phyloP scores from a whole-genome alignment of 805 yeast genomes.

The Tetrapisispora phaffii region DNA sequence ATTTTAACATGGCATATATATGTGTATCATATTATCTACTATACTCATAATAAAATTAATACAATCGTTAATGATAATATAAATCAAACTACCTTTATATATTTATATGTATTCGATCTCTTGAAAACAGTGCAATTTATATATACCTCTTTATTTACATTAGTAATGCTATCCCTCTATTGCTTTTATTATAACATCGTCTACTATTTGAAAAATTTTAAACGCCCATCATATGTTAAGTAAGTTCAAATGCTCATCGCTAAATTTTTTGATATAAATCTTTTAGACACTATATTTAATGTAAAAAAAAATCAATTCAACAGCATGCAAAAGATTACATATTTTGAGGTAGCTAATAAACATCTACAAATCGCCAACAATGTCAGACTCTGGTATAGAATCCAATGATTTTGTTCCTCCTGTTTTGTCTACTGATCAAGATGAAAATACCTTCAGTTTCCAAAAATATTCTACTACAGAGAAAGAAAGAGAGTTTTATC shows the following conservation, averaged over 20 bases:
- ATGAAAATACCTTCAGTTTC: conserved; percentile 44
- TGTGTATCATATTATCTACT: too few species aligned
- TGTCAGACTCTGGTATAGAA: neutral
- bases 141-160: neutral
- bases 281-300: too few species aligned
- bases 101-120: too few species aligned
- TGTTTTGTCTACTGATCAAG: conserved; percentile 63
- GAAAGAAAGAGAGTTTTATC: conserved; percentile 23
- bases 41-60: too few species aligned
- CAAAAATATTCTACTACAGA: conserved; percentile 31
- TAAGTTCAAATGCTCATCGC: neutral
- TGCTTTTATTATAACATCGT: too few species aligned
- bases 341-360: too few species aligned
- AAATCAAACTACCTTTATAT: too few species aligned
- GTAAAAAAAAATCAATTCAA: too few species aligned
- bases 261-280: neutral
- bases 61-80: too few species aligned
- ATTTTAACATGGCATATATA: too few species aligned
- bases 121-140: too few species aligned
- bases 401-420: conserved; percentile 41
- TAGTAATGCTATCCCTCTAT: neutral
- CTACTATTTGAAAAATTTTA: neutral
- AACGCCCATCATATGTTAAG: neutral
- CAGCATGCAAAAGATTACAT: neutral
- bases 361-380: too few species aligned